These are phyloP conservation scores for Conticribra weissflogii DNA, from an alignment of 108 stramenopile genomes.

Conservation along the genomic window DNA sequence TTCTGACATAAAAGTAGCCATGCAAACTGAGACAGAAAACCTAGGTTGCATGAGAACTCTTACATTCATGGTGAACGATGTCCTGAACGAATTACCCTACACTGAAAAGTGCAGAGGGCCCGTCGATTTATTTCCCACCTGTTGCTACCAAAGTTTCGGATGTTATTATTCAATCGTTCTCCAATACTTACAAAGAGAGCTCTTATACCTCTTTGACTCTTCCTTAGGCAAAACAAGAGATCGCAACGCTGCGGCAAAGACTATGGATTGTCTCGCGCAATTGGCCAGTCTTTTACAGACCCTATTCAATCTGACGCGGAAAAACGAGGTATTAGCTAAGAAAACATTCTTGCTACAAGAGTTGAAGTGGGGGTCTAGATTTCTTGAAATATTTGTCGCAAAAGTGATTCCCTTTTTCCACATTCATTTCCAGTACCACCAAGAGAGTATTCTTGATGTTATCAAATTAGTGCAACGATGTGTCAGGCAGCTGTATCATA, in stretches of 20 bases:
- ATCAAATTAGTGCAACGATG: conserved; percentile 37
- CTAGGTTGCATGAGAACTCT: conserved; percentile 38
- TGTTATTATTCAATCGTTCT: conserved; percentile 38
- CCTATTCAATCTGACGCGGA: conserved; percentile 30
- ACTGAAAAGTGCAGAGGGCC: conserved; percentile 55
- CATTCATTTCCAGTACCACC: conserved; percentile 38
- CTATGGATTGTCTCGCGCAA: conserved; percentile 6
- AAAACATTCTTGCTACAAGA: conserved; percentile 44
- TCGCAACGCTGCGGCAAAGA: conserved; percentile 19
- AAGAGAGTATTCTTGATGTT: conserved; percentile 36
- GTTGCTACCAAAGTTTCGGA: conserved; percentile 36
- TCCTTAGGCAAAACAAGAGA: conserved; percentile 37
- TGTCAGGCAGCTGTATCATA: conserved; percentile 36
- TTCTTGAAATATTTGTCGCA: conserved; percentile 50
- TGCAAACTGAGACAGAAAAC: conserved; percentile 9
- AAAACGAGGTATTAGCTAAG: conserved; percentile 41
- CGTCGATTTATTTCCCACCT: conserved; percentile 46
- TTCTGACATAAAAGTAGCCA: background rate
- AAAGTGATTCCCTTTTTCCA: conserved; percentile 52
- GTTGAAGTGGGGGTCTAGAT: conserved; percentile 46
- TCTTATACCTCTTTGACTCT: conserved; percentile 37
- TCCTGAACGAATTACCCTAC: conserved; percentile 41
- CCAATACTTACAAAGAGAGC: conserved; percentile 30
- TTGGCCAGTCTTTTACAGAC: conserved; percentile 28
- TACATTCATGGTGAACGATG: conserved; percentile 38